Conservation (phyloP, 2,329 filamentous ascomycete genomes). For the Fusarium chlamydosporum region DNA sequence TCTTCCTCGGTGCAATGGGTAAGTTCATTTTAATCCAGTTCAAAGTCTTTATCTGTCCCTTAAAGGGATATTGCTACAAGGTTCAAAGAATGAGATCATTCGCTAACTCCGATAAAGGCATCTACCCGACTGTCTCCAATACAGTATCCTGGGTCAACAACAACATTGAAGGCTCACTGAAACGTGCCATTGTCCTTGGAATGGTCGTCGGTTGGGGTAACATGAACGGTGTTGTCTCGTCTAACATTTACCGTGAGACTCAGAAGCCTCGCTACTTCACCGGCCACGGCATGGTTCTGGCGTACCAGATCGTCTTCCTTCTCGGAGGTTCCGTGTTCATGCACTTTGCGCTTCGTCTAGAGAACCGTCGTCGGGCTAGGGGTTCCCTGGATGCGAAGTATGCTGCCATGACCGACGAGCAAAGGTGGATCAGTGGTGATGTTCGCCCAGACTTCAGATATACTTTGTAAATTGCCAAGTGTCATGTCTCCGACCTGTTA, state of each 20-base stretch:
- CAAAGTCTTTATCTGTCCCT: accelerated
- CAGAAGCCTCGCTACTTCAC: conserved; percentile 53
- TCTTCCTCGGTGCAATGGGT: conserved; percentile 73
- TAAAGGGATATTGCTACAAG: too few relatives aligned
- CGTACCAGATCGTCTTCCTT: conserved; percentile 74
- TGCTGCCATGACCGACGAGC: conserved; percentile 66
- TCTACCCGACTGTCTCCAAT: conserved; percentile 79
- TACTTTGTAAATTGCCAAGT: conserved; percentile 44
- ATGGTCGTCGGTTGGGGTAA: conserved; percentile 86
- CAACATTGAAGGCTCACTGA: conserved; percentile 72
- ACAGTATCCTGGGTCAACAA: conserved; percentile 80
- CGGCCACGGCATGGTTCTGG: conserved; percentile 75
- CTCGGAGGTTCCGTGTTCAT: conserved; percentile 75
- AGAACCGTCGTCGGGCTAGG: conserved; percentile 70
- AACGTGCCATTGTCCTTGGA: conserved; percentile 79
- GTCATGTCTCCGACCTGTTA: accelerated
- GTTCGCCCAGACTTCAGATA: conserved; percentile 53
- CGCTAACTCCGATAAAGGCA: conserved; percentile 62
- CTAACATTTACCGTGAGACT: conserved; percentile 71
- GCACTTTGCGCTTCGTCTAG: conserved; percentile 67
- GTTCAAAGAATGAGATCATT: accelerated
- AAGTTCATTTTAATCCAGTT: accelerated
- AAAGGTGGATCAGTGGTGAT: conserved; percentile 72
- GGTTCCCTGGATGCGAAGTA: conserved; percentile 71
- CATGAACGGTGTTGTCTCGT: conserved; percentile 74